Evolutionary conservation across 2,329 filamentous ascomycete species (phyloP).

Genomic region (Rasamsonia emersonii): DNA sequence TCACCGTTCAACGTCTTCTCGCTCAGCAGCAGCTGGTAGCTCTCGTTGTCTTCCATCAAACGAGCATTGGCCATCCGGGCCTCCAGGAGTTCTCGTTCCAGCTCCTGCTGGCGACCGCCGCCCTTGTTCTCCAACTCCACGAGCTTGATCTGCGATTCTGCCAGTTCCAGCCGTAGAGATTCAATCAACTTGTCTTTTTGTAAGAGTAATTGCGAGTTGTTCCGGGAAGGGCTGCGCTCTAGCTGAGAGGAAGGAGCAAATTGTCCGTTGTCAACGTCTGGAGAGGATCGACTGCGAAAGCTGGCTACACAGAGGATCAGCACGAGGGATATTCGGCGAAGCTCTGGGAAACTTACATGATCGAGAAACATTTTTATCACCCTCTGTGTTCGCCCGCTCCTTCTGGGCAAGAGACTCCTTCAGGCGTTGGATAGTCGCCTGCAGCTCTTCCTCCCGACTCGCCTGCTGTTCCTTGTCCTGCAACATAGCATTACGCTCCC

Average conservation of each 20-base stretch:
- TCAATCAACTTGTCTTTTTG: slow-evolving; percentile 98
- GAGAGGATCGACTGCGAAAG: slow-evolving; percentile 47
- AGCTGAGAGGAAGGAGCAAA: slow-evolving; percentile 82
- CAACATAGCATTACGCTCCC: slow-evolving; percentile 75
- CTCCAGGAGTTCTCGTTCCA: slow-evolving; percentile 86
- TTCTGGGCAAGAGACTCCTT: slow-evolving; percentile 82
- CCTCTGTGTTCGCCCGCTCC: slow-evolving; percentile 46
- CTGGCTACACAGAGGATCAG: slow-evolving; percentile 23
- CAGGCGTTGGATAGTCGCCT: slow-evolving; percentile 77
- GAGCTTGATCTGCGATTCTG: slow-evolving; percentile 90
- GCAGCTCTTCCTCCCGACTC: slow-evolving; percentile 81
- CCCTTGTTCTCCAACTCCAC: slow-evolving; percentile 91
- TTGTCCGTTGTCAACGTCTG: slow-evolving; percentile 61
- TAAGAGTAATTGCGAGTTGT: slow-evolving; percentile 78
- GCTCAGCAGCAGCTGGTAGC: slow-evolving; percentile 87
- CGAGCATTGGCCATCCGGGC: slow-evolving; percentile 91
- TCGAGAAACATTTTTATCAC: slow-evolving; percentile 43
- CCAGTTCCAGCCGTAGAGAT: slow-evolving; percentile 79
- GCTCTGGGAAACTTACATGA: slow-evolving; percentile 36
- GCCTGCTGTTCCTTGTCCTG: slow-evolving; percentile 87
- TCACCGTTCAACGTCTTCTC: slow-evolving; percentile 95
- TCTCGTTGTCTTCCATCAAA: slow-evolving; percentile 97
- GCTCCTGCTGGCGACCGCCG: slow-evolving; percentile 74
- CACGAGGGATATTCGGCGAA: neutral
- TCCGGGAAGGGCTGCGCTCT: slow-evolving; percentile 79